Base-by-base conservation (phyloP, 768 basidiomycete species). In the Kwoniella sp. region DNA sequence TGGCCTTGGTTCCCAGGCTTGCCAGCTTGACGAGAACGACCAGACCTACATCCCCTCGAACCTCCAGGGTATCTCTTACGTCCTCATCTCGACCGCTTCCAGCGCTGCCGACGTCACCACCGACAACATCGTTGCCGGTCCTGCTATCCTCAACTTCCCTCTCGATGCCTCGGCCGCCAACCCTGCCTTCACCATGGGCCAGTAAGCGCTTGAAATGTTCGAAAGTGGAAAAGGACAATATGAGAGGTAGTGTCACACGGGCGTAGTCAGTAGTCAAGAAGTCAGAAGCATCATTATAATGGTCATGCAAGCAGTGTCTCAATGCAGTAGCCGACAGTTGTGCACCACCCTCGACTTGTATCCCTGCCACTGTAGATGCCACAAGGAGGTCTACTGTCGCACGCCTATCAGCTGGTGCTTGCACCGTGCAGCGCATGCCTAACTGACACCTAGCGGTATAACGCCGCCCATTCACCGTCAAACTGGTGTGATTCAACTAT, bases 101-200 rank as follows among this genome's bases (percentile, higher is more conserved):
- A 37, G 42, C 19, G 55, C 57, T n/a, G 48, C 47, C 29, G 53
- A 22, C 7, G 72, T 78, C 17, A 68, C 67, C 31, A 79, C 81
- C 45, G 76, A 76, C 29, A 79, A 72, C 50, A 81, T 78, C 22
- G 72, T 85, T 37, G 83, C 82, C 29, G 84, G 84, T 5, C 82
- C 82, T 15, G 77, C 79, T 20, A 75, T 82, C 57, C 57, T 80
- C 22, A 40, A 56, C 53, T 47, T 54, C 45, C 55, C 59, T 33
- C 63, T 67, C 57, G 36, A 19, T 34, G 44, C 59, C 44, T 42
- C 25, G 27, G 34, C 34, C 25, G 53, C 48, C 42, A 67, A 67
- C 62, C 65, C 65, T 17, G 47, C 52, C 23, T 67, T 61, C 62
- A 57, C 46, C 27, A n/a, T n/a, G n/a, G n/a, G n/a, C n/a, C n/a